Base-by-base conservation (phyloP, 192 early-diverging fungal genomes). In the Diversispora eburnea region DNA sequence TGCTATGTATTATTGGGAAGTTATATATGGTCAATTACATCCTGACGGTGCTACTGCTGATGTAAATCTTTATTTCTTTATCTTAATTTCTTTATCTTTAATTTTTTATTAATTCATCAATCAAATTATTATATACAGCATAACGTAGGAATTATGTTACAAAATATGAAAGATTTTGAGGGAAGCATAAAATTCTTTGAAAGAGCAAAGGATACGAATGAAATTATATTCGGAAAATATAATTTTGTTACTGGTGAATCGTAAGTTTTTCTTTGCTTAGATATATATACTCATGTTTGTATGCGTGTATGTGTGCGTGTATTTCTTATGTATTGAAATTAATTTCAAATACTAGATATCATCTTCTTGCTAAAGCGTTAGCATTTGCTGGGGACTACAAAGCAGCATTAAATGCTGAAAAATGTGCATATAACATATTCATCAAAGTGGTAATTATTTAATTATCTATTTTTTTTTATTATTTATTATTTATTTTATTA, bases 1-100 rank as follows among this genome's bases (percentile, higher is more conserved):
- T 77, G 93, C 95, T 0, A 76, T 94, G 76, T 86, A 88, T 70
- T 88, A 90, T 64, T 92, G 92, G 91, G 82, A 91, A 71, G 77
- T 96, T 70, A 84, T 96, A 49, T 89, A 86, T 76, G 90, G 88
- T 76, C 78, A 82, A 25, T 83, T 83, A 60, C 93, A 95, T 80
- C 91, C 93, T 8, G 94, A 98, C 63, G 84, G 91, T 49, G 90
- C 94, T 22, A 93, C 94, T n/a, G 91, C 90, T 1, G 87, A 91
- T 79, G 88, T 89, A 82, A 84, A 76, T 79, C 33, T 73, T 57
- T 8, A 46, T 70, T 59, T 51, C 45, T 22, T 52, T 52, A 62
- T 52, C 17, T n/a, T 66, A 39, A 13, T 45, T 13, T 41, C 10
- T 72, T 39, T 46, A 60, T 22, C 59, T 80, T 69, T 74, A 81